Percentiles rank a stretch among this genome's conserved stretches.
Evolutionary conservation across 306 rosid genomes (phyloP).

Genomic region (Styphnolobium japonicum): DNA sequence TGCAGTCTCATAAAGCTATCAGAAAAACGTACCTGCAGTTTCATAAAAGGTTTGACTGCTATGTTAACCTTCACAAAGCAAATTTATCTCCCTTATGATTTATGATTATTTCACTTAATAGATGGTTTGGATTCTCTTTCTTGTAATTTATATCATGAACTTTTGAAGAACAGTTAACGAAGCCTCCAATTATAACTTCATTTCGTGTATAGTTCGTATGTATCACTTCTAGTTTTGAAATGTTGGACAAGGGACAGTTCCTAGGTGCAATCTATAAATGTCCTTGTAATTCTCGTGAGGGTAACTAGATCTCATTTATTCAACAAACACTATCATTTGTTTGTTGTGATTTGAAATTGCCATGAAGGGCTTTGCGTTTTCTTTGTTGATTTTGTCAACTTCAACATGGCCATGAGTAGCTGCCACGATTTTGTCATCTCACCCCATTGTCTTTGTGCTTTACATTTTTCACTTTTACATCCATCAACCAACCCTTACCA

Average conservation of each 20-base stretch:
- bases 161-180: not conserved
- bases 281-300: not conserved
- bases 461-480: constrained; percentile 21
- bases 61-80: too few relatives aligned
- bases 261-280: not conserved
- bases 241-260: not conserved
- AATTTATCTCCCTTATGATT: not conserved
- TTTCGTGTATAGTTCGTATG: not conserved
- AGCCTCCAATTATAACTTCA: not conserved
- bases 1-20: not conserved
- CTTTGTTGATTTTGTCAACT: constrained; percentile 19
- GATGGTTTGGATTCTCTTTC: not conserved
- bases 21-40: not conserved
- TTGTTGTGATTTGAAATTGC: constrained; percentile 5
- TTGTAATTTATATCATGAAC: not conserved
- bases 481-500: constrained; percentile 32
- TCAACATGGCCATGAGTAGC: constrained; percentile 19
- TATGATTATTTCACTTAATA: not conserved
- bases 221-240: not conserved
- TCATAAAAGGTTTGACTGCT: not conserved
- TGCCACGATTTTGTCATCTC: constrained; percentile 28
- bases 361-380: constrained; percentile 11
- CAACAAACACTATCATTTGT: constrained; percentile 24
- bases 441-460: constrained; percentile 27
- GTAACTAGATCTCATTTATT: constrained; percentile 2